Percentiles rank a stretch among this genome's conserved stretches.
phyloP scores from a whole-genome alignment of 257 asterid species.

The Striga asiatica region DNA sequence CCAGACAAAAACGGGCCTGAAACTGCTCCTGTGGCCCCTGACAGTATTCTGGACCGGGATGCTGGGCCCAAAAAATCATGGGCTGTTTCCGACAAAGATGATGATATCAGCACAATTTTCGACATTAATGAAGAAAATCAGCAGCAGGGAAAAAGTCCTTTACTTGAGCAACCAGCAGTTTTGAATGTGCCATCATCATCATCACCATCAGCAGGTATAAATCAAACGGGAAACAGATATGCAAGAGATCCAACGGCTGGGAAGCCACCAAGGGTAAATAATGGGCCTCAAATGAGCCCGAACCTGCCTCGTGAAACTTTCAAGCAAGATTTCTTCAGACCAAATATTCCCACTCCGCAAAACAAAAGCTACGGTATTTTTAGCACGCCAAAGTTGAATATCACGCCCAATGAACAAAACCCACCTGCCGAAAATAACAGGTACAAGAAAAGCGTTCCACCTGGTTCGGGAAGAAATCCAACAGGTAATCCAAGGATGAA shows the following conservation, averaged over 20 bases:
- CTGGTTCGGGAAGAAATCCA: conserved; percentile 22
- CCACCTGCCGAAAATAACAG: conserved; percentile 31
- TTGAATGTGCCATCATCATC: not conserved
- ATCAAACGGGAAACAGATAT: conserved; percentile 35
- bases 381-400: conserved; percentile 18
- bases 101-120: conserved; percentile 18
- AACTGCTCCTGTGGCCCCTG: conserved; percentile 14
- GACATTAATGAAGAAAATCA: conserved; percentile 13
- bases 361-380: conserved; percentile 45
- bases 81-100: conserved; percentile 25
- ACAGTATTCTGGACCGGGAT: conserved; percentile 17
- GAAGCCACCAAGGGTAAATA: conserved; percentile 8
- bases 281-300: conserved; percentile 16
- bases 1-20: conserved; percentile 13
- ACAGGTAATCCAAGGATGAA: conserved; percentile 15
- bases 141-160: conserved; percentile 11
- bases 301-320: conserved; percentile 7
- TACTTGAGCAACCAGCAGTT: not conserved
- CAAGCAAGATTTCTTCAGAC: conserved; percentile 22
- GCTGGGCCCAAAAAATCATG: conserved; percentile 17
- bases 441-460: conserved; percentile 35
- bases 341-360: conserved; percentile 19
- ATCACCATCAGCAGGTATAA: too few species aligned
- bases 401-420: conserved; percentile 17
- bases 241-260: conserved; percentile 25